These are phyloP conservation scores for Neophaeococcomyces aloes DNA, from an alignment of 2,329 filamentous ascomycete species.

Conservation along the genomic window DNA sequence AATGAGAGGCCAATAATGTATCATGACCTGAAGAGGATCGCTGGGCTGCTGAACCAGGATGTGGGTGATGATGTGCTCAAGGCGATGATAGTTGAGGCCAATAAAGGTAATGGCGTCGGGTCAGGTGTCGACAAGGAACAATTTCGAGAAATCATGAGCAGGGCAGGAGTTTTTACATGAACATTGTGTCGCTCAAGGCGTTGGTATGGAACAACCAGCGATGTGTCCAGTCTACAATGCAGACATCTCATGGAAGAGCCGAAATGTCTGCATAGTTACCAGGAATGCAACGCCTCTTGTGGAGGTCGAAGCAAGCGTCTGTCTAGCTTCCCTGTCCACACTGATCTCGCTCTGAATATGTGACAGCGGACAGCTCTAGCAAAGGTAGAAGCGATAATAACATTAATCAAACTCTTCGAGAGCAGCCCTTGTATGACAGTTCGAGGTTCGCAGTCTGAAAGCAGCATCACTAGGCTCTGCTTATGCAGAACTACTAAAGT, in stretches of 20 bases:
- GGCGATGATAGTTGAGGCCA: constrained; percentile 94
- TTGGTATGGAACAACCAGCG: neutral
- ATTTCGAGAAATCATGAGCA: constrained; percentile 75
- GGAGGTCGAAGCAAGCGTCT: constrained; percentile 27
- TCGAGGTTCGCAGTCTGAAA: too few species aligned
- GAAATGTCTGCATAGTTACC: constrained; percentile 15
- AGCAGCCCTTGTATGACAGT: too few species aligned
- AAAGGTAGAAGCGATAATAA: constrained; percentile 46
- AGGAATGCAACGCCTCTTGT: constrained; percentile 15
- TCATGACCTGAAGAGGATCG: constrained; percentile 65
- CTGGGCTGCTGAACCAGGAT: constrained; percentile 70
- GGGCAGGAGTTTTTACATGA: constrained; percentile 69
- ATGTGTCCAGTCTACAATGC: constrained; percentile 6
- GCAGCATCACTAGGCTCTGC: too few species aligned
- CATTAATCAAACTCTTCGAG: too few species aligned
- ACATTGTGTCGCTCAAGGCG: neutral
- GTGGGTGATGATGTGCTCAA: constrained; percentile 71
- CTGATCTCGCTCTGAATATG: constrained; percentile 47
- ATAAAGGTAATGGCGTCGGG: constrained; percentile 62
- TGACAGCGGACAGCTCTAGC: constrained; percentile 56
- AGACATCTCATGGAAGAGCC: constrained; percentile 5
- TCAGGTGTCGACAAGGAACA: constrained; percentile 66
- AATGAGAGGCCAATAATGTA: constrained; percentile 59
- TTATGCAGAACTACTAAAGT: too few species aligned
- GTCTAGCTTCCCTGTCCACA: constrained; percentile 62